phyloP scores from a whole-genome alignment of 192 early-diverging fungal species.

The Umbelopsis vinacea region DNA sequence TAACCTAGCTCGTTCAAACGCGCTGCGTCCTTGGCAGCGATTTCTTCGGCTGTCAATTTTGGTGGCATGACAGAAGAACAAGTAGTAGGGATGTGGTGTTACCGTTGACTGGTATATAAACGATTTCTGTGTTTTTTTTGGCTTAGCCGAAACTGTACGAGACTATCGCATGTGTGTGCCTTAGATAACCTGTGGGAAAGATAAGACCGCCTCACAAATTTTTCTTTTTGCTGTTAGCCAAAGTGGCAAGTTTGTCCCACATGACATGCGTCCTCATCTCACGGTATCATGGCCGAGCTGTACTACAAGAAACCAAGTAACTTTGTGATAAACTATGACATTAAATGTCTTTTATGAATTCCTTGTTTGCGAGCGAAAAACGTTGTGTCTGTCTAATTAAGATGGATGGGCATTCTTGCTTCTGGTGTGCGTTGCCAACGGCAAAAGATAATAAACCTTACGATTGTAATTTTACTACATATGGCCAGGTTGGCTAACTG shows the following conservation, averaged over 20 bases:
- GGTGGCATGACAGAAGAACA: conserved; percentile 17
- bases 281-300: not conserved
- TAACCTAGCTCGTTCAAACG: conserved; percentile 51
- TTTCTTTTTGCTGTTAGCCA: not conserved
- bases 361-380: no score
- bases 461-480: no score
- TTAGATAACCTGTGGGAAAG: conserved; percentile 18
- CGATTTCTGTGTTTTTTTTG: not conserved
- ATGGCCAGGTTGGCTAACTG: no score
- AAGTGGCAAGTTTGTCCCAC: conserved; percentile 16
- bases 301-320: no score
- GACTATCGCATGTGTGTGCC: conserved; percentile 2
- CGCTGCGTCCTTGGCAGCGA: conserved; percentile 32
- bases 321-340: no score
- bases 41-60: conserved; percentile 36
- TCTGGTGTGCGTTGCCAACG: no score
- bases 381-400: no score
- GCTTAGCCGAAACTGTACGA: not conserved
- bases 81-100: not conserved
- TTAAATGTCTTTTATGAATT: no score
- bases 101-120: not conserved
- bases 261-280: not conserved
- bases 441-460: no score
- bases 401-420: no score
- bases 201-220: not conserved